Evolutionary conservation across 1,284 basidiomycete species (phyloP).

Genomic region (Thecaphora thlaspeos): DNA sequence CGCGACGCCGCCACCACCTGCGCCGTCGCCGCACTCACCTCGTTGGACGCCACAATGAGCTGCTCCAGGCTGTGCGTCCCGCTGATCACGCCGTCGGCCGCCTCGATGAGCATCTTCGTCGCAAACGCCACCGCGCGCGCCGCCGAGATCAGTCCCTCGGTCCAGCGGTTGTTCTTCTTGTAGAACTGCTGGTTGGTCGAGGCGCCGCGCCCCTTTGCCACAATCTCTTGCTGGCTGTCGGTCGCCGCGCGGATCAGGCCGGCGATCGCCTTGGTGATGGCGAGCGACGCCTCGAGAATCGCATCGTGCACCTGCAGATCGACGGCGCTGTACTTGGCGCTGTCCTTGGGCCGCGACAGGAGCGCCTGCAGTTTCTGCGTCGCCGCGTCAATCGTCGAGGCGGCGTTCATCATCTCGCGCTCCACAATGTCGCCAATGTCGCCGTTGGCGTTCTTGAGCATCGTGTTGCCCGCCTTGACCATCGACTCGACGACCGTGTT

Average conservation of each 20-base stretch:
- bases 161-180: conserved; percentile 99
- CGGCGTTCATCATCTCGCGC: conserved; percentile 91
- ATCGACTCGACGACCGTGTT: conserved; percentile 83
- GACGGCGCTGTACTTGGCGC: conserved; percentile 77
- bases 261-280: conserved; percentile 91
- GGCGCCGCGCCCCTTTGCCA: conserved; percentile 87
- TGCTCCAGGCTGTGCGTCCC: conserved; percentile 97
- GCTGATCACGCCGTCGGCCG: conserved; percentile 93
- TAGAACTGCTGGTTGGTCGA: conserved; percentile 92
- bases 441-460: conserved; percentile 76
- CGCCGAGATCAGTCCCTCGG: conserved; percentile 96
- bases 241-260: conserved; percentile 94
- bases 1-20: conserved; percentile 97
- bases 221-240: conserved; percentile 96
- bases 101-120: conserved; percentile 94
- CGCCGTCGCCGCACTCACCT: conserved; percentile 92
- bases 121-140: conserved; percentile 97
- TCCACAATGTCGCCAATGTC: conserved; percentile 96
- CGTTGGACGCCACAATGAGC: conserved; percentile 97
- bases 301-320: conserved; percentile 98
- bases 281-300: conserved; percentile 87
- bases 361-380: conserved; percentile 85
- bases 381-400: conserved; percentile 87
- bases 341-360: conserved; percentile 83
- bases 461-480: conserved; percentile 78